Evolutionary conservation across 768 basidiomycete genomes (phyloP).

Genomic region (Psilocybe cubensis): DNA sequence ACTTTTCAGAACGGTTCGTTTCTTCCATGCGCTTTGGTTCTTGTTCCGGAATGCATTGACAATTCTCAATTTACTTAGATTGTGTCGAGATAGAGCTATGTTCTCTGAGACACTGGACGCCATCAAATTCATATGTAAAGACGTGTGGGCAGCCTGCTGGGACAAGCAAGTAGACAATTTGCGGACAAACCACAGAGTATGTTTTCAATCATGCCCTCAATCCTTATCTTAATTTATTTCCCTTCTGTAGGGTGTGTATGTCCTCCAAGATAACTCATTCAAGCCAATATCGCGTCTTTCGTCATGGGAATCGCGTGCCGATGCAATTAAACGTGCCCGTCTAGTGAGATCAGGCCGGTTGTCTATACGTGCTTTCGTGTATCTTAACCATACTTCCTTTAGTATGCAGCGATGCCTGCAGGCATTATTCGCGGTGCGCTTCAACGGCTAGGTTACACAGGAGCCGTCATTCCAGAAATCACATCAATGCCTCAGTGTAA

Average conservation of each 20-base stretch:
- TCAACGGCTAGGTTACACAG: constrained; percentile 73
- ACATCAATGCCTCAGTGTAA: constrained; percentile 85
- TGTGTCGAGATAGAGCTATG: constrained; percentile 74
- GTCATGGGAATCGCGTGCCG: constrained; percentile 76
- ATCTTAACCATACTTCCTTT: neutral
- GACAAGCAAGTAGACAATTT: constrained; percentile 96
- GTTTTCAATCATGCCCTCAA: neutral
- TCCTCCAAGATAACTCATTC: constrained; percentile 90
- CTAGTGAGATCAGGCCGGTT: constrained; percentile 48
- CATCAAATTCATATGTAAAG: constrained; percentile 96
- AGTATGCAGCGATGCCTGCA: constrained; percentile 84
- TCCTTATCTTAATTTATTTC: neutral
- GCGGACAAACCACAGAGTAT: constrained; percentile 90
- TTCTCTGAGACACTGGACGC: constrained; percentile 86
- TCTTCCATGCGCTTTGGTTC: neutral
- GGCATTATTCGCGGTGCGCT: constrained; percentile 88
- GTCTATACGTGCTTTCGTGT: neutral
- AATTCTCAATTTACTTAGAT: constrained; percentile 44
- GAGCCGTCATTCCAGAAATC: constrained; percentile 78
- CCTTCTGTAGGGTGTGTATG: constrained; percentile 78
- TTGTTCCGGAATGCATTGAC: neutral
- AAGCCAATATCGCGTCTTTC: constrained; percentile 84
- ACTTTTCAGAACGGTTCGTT: constrained; percentile 81
- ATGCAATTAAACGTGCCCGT: constrained; percentile 72
- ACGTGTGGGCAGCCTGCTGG: constrained; percentile 91